phyloP scores from a whole-genome alignment of 1,284 basidiomycete species.

The Testicularia cyperi region DNA sequence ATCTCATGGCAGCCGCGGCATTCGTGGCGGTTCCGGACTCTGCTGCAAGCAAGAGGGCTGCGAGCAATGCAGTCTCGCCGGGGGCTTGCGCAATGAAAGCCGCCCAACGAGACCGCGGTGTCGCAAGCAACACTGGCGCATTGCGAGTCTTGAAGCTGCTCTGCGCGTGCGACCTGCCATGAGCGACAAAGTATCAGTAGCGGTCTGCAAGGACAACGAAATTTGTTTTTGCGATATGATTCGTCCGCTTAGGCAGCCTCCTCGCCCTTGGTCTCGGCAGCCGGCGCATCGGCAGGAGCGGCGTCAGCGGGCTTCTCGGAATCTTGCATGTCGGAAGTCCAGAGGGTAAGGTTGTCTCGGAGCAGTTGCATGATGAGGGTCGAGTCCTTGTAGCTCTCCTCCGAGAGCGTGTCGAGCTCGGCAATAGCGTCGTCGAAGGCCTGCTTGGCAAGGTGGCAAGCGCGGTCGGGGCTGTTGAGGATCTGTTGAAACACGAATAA shows the following conservation, averaged over 20 bases:
- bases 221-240: slow-evolving; percentile 30
- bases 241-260: slow-evolving; percentile 54
- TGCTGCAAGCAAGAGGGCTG: no score
- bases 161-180: no score
- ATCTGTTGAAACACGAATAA: slow-evolving; percentile 67
- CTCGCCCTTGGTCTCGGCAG: slow-evolving; percentile 57
- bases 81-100: no score
- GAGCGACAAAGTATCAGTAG: no score
- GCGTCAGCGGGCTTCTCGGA: slow-evolving; percentile 60
- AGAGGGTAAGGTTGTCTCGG: slow-evolving; percentile 92
- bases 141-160: no score
- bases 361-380: slow-evolving; percentile 98
- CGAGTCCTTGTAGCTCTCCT: slow-evolving; percentile 94
- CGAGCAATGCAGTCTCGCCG: no score
- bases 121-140: no score
- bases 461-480: slow-evolving; percentile 97
- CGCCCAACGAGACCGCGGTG: no score
- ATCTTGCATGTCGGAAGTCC: slow-evolving; percentile 88
- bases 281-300: slow-evolving; percentile 46
- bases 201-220: background rate
- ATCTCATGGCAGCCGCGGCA: no score
- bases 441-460: slow-evolving; percentile 99
- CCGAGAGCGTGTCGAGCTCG: slow-evolving; percentile 97
- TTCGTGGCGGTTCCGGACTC: no score
- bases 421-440: slow-evolving; percentile 99